Evolutionary conservation across 306 rosid species (phyloP).

Genomic region (Dryas octopetala): DNA sequence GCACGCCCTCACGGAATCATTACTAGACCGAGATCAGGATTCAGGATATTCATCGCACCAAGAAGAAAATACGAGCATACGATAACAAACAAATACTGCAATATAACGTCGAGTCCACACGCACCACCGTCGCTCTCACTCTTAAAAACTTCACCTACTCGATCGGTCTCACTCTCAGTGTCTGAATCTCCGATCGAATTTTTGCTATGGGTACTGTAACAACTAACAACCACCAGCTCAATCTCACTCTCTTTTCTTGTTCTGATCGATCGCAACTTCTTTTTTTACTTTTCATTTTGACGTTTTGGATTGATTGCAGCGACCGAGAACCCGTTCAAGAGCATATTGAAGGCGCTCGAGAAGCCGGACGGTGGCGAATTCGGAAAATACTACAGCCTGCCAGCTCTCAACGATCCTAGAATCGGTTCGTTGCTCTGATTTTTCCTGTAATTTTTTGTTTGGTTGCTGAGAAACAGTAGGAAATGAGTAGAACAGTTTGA

Average conservation of each 20-base stretch:
- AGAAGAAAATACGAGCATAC: neutral
- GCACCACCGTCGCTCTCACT: neutral
- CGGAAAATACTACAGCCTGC: constrained; percentile 88
- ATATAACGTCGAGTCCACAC: neutral
- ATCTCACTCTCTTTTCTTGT: neutral
- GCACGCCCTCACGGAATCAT: neutral
- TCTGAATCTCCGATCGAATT: constrained; percentile 3
- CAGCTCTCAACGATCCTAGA: constrained; percentile 87
- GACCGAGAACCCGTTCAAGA: constrained; percentile 57
- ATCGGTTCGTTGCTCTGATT: constrained; percentile 51
- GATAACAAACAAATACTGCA: neutral
- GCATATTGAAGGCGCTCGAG: constrained; percentile 64
- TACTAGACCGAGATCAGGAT: neutral
- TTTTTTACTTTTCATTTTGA: neutral
- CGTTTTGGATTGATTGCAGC: constrained; percentile 38
- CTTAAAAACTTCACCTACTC: constrained; percentile 10
- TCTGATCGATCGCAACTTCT: neutral
- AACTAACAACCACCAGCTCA: neutral
- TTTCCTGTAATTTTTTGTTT: constrained; percentile 11
- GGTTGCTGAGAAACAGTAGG: constrained; percentile 25
- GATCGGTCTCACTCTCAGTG: neutral
- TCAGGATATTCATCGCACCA: constrained; percentile 9
- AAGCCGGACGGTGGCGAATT: constrained; percentile 84
- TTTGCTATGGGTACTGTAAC: constrained; percentile 15
- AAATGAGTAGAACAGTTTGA: constrained; percentile 2